phyloP scores from a whole-genome alignment of 2,329 filamentous ascomycete genomes.

The Nigrospora oryzae region DNA sequence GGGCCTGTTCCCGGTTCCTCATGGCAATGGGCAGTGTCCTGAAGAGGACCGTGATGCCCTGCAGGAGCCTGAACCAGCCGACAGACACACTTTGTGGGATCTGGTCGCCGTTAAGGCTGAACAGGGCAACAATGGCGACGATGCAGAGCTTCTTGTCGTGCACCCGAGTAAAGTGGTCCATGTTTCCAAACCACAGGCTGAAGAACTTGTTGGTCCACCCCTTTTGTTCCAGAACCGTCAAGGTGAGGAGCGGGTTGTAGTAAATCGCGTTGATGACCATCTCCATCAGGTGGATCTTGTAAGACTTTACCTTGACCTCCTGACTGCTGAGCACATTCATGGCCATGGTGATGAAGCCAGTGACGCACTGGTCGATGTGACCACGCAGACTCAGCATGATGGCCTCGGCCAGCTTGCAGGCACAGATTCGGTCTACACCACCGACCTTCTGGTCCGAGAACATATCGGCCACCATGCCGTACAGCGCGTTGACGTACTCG shows the following conservation, averaged over 20 bases:
- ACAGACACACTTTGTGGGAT: constrained; percentile 89
- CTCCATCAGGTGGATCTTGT: constrained; percentile 95
- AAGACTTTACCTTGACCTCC: constrained; percentile 82
- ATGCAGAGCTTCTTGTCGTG: constrained; percentile 99
- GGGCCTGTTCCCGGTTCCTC: constrained; percentile 86
- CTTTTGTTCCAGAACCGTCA: constrained; percentile 83
- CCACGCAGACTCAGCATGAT: constrained; percentile 93
- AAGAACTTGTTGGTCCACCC: constrained; percentile 99
- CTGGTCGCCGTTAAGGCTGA: constrained; percentile 70
- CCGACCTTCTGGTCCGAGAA: constrained; percentile 89
- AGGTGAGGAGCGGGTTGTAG: constrained; percentile 82
- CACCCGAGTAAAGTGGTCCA: constrained; percentile 85
- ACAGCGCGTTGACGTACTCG: constrained; percentile 78
- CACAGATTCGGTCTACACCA: constrained; percentile 90
- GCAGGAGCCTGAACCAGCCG: constrained; percentile 87
- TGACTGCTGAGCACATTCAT: constrained; percentile 72
- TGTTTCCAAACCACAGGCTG: constrained; percentile 94
- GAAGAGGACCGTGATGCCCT: constrained; percentile 83
- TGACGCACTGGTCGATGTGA: constrained; percentile 79
- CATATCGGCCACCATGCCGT: constrained; percentile 91
- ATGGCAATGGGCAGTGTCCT: constrained; percentile 80
- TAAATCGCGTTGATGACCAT: constrained; percentile 98
- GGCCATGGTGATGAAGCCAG: constrained; percentile 80
- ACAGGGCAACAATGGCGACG: constrained; percentile 78
- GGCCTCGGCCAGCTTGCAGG: constrained; percentile 93